Percentiles rank a stretch among this genome's conserved stretches.
phyloP scores from a whole-genome alignment of 805 yeast species.

The Candida maris region DNA sequence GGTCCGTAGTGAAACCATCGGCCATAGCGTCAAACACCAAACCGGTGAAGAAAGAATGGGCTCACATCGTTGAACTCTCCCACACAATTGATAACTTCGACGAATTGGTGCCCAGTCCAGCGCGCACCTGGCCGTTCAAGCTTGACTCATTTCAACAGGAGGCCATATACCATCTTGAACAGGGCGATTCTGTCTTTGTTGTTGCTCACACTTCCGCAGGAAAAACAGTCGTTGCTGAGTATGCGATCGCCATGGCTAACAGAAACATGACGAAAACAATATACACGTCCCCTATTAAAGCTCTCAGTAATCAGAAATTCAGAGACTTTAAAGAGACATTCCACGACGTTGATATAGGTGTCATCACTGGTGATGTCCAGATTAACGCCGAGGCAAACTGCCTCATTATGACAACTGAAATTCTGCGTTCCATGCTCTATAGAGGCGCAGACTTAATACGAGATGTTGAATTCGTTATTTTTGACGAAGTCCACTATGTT shows the following conservation, averaged over 20 bases:
- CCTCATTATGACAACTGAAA: constrained; percentile 96
- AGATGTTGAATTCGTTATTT: constrained; percentile 95
- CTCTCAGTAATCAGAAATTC: constrained; percentile 18
- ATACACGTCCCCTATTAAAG: constrained; percentile 74
- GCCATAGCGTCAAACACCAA: constrained; percentile 6
- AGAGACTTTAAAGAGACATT: constrained; percentile 19
- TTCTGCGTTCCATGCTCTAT: constrained; percentile 90
- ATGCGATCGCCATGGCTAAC: constrained; percentile 95
- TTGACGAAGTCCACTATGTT: constrained; percentile 97
- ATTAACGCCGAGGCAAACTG: constrained; percentile 96
- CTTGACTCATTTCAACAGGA: constrained; percentile 94
- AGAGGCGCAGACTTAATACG: constrained; percentile 95
- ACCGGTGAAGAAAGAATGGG: constrained; percentile 63
- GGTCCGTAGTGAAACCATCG: constrained; percentile 26
- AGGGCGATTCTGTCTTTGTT: constrained; percentile 96
- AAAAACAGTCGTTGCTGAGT: constrained; percentile 96
- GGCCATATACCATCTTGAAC: constrained; percentile 93
- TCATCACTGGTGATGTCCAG: constrained; percentile 96
- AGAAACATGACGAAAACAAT: constrained; percentile 96
- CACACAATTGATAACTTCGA: constrained; percentile 79
- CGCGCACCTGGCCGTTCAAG: constrained; percentile 92
- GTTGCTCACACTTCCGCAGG: constrained; percentile 99
- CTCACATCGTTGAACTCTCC: constrained; percentile 87
- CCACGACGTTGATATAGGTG: constrained; percentile 77
- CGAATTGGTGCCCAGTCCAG: constrained; percentile 89